These are phyloP conservation scores for Waitea zeae DNA, from an alignment of 1,284 basidiomycete species.

Conservation along the genomic window DNA sequence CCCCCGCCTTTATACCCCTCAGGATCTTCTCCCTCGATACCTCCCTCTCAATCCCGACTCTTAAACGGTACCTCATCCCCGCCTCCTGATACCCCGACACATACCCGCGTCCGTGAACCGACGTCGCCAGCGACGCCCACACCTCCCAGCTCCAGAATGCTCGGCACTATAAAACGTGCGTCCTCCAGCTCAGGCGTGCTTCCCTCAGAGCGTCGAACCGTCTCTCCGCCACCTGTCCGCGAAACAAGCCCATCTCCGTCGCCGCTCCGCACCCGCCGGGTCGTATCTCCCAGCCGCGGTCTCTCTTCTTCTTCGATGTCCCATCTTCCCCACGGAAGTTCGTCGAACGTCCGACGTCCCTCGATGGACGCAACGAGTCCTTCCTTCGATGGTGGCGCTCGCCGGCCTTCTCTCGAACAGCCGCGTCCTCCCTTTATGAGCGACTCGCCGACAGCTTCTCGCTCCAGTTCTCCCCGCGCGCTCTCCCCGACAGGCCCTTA, in stretches of 20 bases:
- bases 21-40: neutral
- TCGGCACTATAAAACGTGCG: slow-evolving; percentile 15
- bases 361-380: slow-evolving; percentile 7
- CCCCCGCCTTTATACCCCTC: neutral
- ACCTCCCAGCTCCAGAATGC: neutral
- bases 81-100: neutral
- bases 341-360: slow-evolving; percentile 4
- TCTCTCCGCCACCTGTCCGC: slow-evolving; percentile 18
- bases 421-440: slow-evolving; percentile 8
- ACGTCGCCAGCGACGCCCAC: neutral
- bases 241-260: slow-evolving; percentile 23
- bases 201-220: slow-evolving; percentile 16
- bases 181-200: slow-evolving; percentile 22
- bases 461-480: slow-evolving; percentile 23
- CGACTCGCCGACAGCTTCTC: slow-evolving; percentile 10
- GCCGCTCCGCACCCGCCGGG: slow-evolving; percentile 15
- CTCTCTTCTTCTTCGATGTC: slow-evolving; percentile 19
- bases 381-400: slow-evolving; percentile 11
- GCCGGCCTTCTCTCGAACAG: slow-evolving; percentile 10
- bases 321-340: slow-evolving; percentile 11
- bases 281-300: slow-evolving; percentile 14
- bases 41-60: too few relatives aligned
- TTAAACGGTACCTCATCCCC: too few relatives aligned
- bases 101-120: neutral
- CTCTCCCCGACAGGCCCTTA: slow-evolving; percentile 17